Evolutionary conservation across 306 rosid genomes (phyloP).

Genomic region (Bauhinia variegata): DNA sequence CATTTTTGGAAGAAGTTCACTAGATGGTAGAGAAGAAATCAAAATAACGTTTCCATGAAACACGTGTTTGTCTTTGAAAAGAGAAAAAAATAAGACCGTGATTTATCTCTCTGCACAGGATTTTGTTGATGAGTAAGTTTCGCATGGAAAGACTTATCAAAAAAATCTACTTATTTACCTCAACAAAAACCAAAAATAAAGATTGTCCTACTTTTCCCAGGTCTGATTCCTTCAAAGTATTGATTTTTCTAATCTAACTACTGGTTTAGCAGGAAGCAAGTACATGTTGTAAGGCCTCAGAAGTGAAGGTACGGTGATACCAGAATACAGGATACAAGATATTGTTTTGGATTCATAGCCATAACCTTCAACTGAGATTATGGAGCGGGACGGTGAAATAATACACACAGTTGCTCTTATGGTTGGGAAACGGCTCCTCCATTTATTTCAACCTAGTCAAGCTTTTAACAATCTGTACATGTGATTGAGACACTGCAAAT

Average conservation of each 20-base stretch:
- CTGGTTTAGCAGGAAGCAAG: constrained; percentile 35
- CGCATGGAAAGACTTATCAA: constrained; percentile 1
- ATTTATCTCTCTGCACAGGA: constrained; percentile 8
- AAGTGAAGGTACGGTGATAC: constrained; percentile 30
- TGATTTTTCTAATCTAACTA: constrained; percentile 27
- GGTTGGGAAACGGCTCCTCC: constrained; percentile 19
- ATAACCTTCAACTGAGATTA: constrained; percentile 1
- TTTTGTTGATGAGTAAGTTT: constrained; percentile 14
- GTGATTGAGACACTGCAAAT: constrained; percentile 25
- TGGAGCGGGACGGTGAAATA: constrained; percentile 15
- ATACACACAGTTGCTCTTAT: constrained; percentile 2
- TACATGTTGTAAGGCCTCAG: constrained; percentile 20
- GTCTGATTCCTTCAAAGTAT: not conserved
- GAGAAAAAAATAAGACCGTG: not conserved
- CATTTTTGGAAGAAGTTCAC: too few species aligned
- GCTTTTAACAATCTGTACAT: constrained; percentile 31
- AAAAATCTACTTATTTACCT: not conserved
- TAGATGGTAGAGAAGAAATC: too few species aligned
- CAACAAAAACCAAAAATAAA: not conserved
- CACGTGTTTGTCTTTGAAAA: not conserved
- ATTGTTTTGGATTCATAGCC: too few species aligned
- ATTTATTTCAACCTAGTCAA: constrained; percentile 10
- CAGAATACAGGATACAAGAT: not conserved
- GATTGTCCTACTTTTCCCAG: too few species aligned
- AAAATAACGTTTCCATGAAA: constrained; percentile 27